A percentile compares a stretch with the other conserved stretches of the same genome.
These are phyloP conservation scores for Tetracentron sinense DNA, from an alignment of 164 flowering plant genomes.

Conservation along the genomic window DNA sequence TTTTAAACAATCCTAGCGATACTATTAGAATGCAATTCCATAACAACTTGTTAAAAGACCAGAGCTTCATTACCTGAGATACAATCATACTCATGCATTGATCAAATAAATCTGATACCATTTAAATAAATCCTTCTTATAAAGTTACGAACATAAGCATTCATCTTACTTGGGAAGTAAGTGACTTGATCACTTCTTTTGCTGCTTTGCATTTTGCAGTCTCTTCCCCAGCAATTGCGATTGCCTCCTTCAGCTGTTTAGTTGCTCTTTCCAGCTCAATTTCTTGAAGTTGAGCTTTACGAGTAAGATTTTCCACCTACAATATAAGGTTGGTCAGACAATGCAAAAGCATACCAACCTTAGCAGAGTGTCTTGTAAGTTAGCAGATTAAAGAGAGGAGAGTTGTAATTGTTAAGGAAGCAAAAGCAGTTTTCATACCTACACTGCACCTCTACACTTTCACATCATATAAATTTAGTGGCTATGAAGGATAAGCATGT, in stretches of 20 bases:
- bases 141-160: neutral
- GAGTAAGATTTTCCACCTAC: constrained; percentile 89
- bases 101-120: neutral
- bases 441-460: too few relatives aligned
- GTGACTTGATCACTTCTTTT: constrained; percentile 93
- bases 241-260: constrained; percentile 85
- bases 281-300: constrained; percentile 83
- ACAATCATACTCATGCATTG: too few relatives aligned
- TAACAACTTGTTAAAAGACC: too few relatives aligned
- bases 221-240: constrained; percentile 84
- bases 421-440: too few relatives aligned
- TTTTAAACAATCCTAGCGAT: too few relatives aligned
- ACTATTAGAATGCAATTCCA: too few relatives aligned
- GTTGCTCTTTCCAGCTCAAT: constrained; percentile 78
- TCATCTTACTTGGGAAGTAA: constrained; percentile 85
- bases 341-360: neutral
- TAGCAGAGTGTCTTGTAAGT: too few relatives aligned
- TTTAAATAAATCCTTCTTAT: neutral
- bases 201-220: constrained; percentile 95
- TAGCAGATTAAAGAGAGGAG: too few relatives aligned
- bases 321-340: constrained; percentile 9
- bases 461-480: too few relatives aligned
- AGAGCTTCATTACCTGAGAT: too few relatives aligned
- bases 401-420: too few relatives aligned
- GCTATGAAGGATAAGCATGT: too few relatives aligned